These are phyloP conservation scores for Fraxinus angustifolia DNA, from an alignment of 305 asterid genomes.

Conservation along the genomic window DNA sequence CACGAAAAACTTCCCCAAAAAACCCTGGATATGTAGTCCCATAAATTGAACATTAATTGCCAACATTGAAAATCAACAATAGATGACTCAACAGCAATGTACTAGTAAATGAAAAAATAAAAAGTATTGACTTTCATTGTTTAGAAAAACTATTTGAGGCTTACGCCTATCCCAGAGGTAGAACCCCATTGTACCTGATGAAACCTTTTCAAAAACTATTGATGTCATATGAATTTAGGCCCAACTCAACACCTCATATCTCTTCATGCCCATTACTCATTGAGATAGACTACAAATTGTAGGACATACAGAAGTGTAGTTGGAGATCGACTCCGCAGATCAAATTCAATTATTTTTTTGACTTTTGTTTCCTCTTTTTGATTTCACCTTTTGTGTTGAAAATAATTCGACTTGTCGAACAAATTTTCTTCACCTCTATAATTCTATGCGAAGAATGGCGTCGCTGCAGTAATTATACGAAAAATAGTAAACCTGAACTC, in stretches of 20 bases:
- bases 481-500: not conserved
- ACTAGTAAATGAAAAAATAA: conserved; percentile 15
- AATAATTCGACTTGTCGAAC: not conserved
- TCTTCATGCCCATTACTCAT: not conserved
- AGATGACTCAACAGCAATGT: conserved; percentile 8
- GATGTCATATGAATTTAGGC: not conserved
- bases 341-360: not conserved
- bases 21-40: conserved; percentile 50
- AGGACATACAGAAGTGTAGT: not conserved
- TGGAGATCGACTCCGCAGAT: not conserved
- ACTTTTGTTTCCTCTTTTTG: not conserved
- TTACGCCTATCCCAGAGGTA: not conserved
- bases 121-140: conserved; percentile 12
- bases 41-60: conserved; percentile 5
- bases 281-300: not conserved
- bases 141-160: not conserved
- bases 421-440: not conserved
- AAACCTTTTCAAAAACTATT: not conserved
- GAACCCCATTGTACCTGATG: not conserved
- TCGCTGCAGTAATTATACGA: not conserved
- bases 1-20: conserved; percentile 99
- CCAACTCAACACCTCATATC: not conserved
- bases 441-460: not conserved
- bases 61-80: conserved; percentile 7
- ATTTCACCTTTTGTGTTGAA: not conserved